These are phyloP conservation scores for Paecilomyces variotii DNA, from an alignment of 2,329 filamentous ascomycete species.

Conservation along the genomic window DNA sequence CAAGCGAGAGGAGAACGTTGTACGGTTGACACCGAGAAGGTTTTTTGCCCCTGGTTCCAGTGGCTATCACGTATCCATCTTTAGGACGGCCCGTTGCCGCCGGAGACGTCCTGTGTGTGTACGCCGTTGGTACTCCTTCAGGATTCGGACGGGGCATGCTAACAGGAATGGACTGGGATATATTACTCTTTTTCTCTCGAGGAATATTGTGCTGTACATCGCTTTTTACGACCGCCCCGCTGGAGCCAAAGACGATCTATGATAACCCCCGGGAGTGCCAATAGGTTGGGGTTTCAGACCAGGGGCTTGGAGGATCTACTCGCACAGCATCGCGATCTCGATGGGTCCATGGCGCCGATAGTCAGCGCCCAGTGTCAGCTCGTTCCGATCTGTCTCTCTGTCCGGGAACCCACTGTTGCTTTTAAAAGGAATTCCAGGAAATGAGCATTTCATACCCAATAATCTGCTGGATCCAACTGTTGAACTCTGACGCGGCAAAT, in stretches of 20 bases:
- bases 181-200: neutral
- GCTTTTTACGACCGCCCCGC: neutral
- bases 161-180: neutral
- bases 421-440: neutral
- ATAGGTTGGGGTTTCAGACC: neutral
- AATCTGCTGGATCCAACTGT: neutral
- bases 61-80: neutral
- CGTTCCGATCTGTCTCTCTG: neutral
- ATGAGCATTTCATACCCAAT: neutral
- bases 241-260: neutral
- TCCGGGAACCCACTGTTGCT: neutral
- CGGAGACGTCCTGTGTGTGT: neutral
- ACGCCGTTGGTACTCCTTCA: neutral
- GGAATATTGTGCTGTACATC: neutral
- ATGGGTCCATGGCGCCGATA: slow-evolving; percentile 1
- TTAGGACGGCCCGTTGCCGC: neutral
- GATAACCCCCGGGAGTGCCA: neutral
- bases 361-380: neutral
- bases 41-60: neutral
- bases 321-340: neutral
- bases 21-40: neutral
- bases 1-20: neutral
- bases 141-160: neutral
- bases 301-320: neutral
- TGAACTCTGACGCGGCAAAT: neutral